Evolutionary conservation across 768 basidiomycete species (phyloP).

Genomic region (Jaapia argillacea): DNA sequence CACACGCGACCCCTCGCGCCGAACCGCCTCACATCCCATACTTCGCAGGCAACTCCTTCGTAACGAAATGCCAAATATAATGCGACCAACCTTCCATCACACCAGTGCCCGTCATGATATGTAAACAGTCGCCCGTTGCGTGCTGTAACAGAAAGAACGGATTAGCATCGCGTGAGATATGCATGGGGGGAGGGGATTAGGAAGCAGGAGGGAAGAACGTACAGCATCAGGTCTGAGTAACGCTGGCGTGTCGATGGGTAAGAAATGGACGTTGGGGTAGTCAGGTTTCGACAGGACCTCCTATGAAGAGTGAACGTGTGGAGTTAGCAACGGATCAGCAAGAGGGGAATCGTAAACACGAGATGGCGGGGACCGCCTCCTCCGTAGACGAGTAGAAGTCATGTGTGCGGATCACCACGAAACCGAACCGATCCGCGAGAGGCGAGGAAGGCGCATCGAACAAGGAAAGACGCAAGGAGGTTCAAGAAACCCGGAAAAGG

Average conservation of each 20-base stretch:
- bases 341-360: slow-evolving; percentile 4
- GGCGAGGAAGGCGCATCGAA: slow-evolving; percentile 1
- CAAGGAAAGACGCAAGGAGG: slow-evolving; percentile 4
- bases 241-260: slow-evolving; percentile 52
- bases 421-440: no score
- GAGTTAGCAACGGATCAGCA: slow-evolving; percentile 3
- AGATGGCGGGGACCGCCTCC: no score
- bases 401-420: no score
- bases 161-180: not conserved
- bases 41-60: slow-evolving; percentile 20
- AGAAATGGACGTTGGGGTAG: slow-evolving; percentile 47
- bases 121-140: slow-evolving; percentile 33
- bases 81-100: slow-evolving; percentile 43
- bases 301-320: not conserved
- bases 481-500: slow-evolving; percentile 14
- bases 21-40: slow-evolving; percentile 2
- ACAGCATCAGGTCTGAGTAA: slow-evolving; percentile 58
- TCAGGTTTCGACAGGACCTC: slow-evolving; percentile 26
- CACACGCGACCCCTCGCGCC: not conserved
- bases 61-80: slow-evolving; percentile 40
- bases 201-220: slow-evolving; percentile 15
- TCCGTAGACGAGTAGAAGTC: no score
- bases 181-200: not conserved
- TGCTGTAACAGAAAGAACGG: slow-evolving; percentile 20
- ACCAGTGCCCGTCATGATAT: slow-evolving; percentile 34